These are phyloP conservation scores for Nakazawaea peltata DNA, from an alignment of 805 yeast species.

Conservation along the genomic window DNA sequence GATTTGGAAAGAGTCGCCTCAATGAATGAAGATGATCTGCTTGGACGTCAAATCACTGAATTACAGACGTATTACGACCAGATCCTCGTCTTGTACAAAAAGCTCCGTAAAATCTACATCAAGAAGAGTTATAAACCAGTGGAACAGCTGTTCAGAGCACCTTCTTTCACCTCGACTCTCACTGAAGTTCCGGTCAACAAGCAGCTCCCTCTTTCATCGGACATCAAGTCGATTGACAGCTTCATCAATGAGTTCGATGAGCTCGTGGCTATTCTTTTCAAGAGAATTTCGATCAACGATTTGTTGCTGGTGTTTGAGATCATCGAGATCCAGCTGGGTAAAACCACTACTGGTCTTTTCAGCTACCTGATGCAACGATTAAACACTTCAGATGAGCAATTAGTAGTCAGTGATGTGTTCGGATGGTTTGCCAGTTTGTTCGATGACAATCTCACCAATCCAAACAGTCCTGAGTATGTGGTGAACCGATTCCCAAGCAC, in stretches of 20 bases:
- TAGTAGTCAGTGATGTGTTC: slow-evolving; percentile 62
- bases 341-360: slow-evolving; percentile 48
- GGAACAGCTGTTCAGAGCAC: slow-evolving; percentile 26
- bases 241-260: slow-evolving; percentile 61
- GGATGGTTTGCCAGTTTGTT: slow-evolving; percentile 57
- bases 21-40: slow-evolving; percentile 12
- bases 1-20: slow-evolving; percentile 20
- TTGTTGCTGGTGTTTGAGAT: slow-evolving; percentile 75
- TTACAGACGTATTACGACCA: slow-evolving; percentile 16
- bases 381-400: slow-evolving; percentile 39
- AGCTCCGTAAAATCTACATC: slow-evolving; percentile 60
- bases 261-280: slow-evolving; percentile 48
- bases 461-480: slow-evolving; percentile 23
- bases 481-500: slow-evolving; percentile 57
- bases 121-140: slow-evolving; percentile 64
- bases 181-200: slow-evolving; percentile 36
- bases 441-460: slow-evolving; percentile 26
- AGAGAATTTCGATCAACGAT: slow-evolving; percentile 52
- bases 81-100: slow-evolving; percentile 43
- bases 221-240: slow-evolving; percentile 42
- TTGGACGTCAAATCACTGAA: slow-evolving; percentile 8
- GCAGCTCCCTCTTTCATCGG: slow-evolving; percentile 35
- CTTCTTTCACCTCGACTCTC: slow-evolving; percentile 34
- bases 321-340: slow-evolving; percentile 61
- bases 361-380: slow-evolving; percentile 36